Percentiles rank a stretch among this genome's conserved stretches.
phyloP scores from a whole-genome alignment of 805 yeast genomes.

The Lipomyces japonicus region DNA sequence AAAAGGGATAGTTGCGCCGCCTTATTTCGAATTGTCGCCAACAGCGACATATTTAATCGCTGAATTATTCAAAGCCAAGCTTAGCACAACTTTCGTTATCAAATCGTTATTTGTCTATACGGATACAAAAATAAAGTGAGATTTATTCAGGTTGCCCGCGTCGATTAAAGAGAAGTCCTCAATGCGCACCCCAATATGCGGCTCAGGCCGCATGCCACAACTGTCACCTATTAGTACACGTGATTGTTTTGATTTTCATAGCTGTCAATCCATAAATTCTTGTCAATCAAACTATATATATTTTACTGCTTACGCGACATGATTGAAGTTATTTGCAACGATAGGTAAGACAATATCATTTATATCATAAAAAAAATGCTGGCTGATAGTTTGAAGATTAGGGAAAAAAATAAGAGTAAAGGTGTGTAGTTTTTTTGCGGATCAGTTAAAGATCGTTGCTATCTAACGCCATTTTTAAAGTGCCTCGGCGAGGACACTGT shows the following conservation, averaged over 20 bases:
- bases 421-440: slow-evolving; percentile 25
- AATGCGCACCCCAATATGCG: too few species aligned
- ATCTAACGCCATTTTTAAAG: slow-evolving; percentile 20
- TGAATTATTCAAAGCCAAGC: background rate
- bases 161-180: too few species aligned
- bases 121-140: too few species aligned
- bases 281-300: too few species aligned
- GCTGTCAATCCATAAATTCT: too few species aligned
- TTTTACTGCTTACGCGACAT: slow-evolving; percentile 41
- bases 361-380: background rate
- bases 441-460: background rate
- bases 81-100: too few species aligned
- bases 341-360: slow-evolving; percentile 43
- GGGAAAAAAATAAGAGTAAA: slow-evolving; percentile 88
- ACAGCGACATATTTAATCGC: slow-evolving; percentile 43
- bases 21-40: slow-evolving; percentile 45
- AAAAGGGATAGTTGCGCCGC: slow-evolving; percentile 46
- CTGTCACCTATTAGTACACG: too few species aligned
- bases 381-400: slow-evolving; percentile 43
- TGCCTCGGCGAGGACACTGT: slow-evolving; percentile 80
- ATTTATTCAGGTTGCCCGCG: too few species aligned
- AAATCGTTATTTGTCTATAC: too few species aligned
- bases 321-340: slow-evolving; percentile 73
- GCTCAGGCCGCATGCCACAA: too few species aligned
- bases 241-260: too few species aligned